These are phyloP conservation scores for Fusarium foetens DNA, from an alignment of 2,329 filamentous ascomycete species.

Conservation along the genomic window DNA sequence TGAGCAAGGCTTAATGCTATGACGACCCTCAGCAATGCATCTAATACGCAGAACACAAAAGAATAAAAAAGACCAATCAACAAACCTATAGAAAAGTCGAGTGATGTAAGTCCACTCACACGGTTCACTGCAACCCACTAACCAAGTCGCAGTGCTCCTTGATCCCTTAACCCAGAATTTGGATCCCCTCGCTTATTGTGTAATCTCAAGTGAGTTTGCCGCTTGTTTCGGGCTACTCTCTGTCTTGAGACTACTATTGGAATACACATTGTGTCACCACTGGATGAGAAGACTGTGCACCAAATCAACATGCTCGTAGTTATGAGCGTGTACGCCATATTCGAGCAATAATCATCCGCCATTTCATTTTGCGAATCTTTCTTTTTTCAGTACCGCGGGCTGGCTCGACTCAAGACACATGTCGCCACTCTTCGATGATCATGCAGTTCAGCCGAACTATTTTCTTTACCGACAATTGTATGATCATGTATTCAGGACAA, in stretches of 20 bases:
- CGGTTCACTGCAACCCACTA: not conserved
- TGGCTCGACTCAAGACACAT: not conserved
- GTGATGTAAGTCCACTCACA: constrained; percentile 1
- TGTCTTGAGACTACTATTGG: constrained; percentile 18
- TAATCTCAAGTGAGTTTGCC: constrained; percentile 7
- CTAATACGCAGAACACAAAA: not conserved
- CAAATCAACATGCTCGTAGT: constrained; percentile 1
- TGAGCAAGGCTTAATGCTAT: not conserved
- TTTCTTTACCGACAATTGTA: not conserved
- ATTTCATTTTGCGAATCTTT: constrained; percentile 23
- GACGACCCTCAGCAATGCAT: not conserved
- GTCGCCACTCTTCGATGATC: not conserved
- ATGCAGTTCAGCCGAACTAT: not conserved
- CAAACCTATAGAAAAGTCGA: not conserved
- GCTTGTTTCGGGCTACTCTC: constrained; percentile 4
- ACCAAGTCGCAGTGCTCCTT: constrained; percentile 4
- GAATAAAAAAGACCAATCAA: not conserved
- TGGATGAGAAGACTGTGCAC: constrained; percentile 23
- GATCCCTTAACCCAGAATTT: constrained; percentile 2
- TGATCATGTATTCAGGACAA: not conserved
- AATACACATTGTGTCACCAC: constrained; percentile 11
- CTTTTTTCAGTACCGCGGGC: not conserved
- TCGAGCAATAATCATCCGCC: not conserved
- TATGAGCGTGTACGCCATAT: not conserved
- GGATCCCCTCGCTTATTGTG: not conserved